Conservation (phyloP, 2,329 filamentous ascomycete species). For the Stromatinia cepivora region DNA sequence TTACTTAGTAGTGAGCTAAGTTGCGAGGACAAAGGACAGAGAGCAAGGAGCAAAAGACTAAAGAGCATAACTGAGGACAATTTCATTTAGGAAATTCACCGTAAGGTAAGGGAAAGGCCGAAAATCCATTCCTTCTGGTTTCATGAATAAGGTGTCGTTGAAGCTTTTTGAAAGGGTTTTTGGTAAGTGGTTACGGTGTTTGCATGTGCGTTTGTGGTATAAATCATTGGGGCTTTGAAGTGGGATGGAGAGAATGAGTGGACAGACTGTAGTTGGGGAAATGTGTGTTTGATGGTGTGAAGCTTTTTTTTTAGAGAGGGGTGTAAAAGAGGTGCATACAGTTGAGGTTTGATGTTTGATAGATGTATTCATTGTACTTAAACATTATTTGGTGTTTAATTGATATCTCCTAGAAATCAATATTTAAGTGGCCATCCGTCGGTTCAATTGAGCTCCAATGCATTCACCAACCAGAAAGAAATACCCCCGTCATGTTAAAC, state of each 20-base stretch:
- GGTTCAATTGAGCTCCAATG: background rate
- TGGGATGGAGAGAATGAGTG: too few species aligned
- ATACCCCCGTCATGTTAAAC: background rate
- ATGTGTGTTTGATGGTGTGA: background rate
- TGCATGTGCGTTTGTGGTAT: too few species aligned
- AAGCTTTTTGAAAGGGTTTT: too few species aligned
- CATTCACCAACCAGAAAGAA: background rate
- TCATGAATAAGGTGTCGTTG: too few species aligned
- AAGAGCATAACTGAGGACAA: too few species aligned
- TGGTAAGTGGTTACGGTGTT: too few species aligned
- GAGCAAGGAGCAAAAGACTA: background rate
- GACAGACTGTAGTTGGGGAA: background rate
- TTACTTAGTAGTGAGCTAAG: background rate
- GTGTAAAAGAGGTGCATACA: background rate
- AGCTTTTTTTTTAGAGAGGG: background rate
- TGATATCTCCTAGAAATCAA: background rate
- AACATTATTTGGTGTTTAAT: background rate
- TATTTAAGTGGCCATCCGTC: background rate
- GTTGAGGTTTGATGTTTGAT: too few species aligned
- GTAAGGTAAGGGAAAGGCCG: too few species aligned
- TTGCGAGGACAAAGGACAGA: too few species aligned
- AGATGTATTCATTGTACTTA: background rate
- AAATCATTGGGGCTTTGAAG: too few species aligned
- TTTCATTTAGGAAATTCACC: too few species aligned
- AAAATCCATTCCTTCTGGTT: too few species aligned